Evolutionary conservation across 768 basidiomycete species (phyloP), one percentile per base, ranked within the genome.

Genomic region (Mycena crocata): DNA sequence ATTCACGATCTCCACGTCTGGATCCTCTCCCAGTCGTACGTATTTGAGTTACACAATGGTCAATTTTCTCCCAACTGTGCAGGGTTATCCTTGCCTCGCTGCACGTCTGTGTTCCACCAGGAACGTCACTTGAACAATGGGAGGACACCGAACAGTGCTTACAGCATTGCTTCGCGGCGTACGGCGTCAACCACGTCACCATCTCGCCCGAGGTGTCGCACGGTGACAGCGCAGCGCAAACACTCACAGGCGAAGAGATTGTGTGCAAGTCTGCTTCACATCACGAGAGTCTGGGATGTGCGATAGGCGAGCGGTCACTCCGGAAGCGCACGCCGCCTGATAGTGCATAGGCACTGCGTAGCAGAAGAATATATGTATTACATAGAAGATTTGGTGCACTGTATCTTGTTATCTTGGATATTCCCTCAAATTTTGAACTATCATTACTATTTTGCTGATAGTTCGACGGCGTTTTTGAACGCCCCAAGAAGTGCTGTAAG

Each of bases 391-490:
- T 21, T 42, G 31, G 28, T 24, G 44, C 34, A 57, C 30, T 57
- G 63, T 66, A 66, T 66, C 52, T 54, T 55, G 49, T 17, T 52
- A 65, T 39, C 26, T n/a, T n/a, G n/a, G 28, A 19, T 26, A 50
- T 31, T n/a, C 28, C 44, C 21, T 5, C 9, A 49, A 14, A 14
- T 31, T 6, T 45, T 57, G 45, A 13, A 44, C 72, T n/a, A n/a
- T n/a, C 64, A 78, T 34, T 66, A 57, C 32, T 70, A 72, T 62
- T 86, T 89, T 21, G 86, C 80, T 30, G 90, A 85, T 50, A 94
- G 74, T 74, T 97, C 94, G 9, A 98, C 93, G 0, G 94, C 89
- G 67, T 93, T 92, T 78, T 99, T 99, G 84, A 98, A 97, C 7
- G 93, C 93, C 5, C 93, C 96, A 5, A 99, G 81, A 66, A 99